phyloP scores from a whole-genome alignment of 129 eudicot species.

The Helichrysum umbraculigerum region DNA sequence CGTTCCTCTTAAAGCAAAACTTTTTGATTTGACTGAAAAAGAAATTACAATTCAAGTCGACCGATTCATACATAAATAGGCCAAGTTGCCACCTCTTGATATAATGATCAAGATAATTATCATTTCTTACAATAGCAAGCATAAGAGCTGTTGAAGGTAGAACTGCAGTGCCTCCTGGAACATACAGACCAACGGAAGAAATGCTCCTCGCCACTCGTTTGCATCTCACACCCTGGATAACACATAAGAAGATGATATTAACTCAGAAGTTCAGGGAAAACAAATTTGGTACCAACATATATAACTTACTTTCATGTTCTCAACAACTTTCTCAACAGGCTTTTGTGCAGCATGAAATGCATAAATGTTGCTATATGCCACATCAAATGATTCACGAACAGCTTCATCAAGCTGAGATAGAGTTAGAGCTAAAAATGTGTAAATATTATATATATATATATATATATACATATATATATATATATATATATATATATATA shows the following conservation, averaged over 20 bases:
- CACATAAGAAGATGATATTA: constrained; percentile 8
- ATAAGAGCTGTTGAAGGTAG: constrained; percentile 99
- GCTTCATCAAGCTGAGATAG: constrained; percentile 74
- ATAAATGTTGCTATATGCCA: constrained; percentile 89
- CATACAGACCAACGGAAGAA: constrained; percentile 96
- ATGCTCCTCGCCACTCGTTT: constrained; percentile 95
- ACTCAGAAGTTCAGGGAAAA: neutral
- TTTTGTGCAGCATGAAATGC: constrained; percentile 99
- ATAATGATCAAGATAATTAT: constrained; percentile 20
- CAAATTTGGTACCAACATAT: neutral
- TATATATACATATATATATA: too few relatives aligned
- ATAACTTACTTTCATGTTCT: constrained; percentile 84
- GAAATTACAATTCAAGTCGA: neutral
- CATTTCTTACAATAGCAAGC: constrained; percentile 80
- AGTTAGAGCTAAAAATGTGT: constrained; percentile 9
- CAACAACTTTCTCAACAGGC: constrained; percentile 87
- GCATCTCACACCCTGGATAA: constrained; percentile 92
- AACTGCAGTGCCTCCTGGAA: constrained; percentile 99
- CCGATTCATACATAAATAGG: neutral
- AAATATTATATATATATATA: neutral
- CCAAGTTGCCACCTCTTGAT: neutral
- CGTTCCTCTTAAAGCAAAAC: neutral
- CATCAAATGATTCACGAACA: constrained; percentile 96
- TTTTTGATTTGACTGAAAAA: neutral
- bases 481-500: too few relatives aligned